These are phyloP conservation scores for Penicillium silybi DNA, from an alignment of 495 filamentous ascomycete species.

Conservation along the genomic window DNA sequence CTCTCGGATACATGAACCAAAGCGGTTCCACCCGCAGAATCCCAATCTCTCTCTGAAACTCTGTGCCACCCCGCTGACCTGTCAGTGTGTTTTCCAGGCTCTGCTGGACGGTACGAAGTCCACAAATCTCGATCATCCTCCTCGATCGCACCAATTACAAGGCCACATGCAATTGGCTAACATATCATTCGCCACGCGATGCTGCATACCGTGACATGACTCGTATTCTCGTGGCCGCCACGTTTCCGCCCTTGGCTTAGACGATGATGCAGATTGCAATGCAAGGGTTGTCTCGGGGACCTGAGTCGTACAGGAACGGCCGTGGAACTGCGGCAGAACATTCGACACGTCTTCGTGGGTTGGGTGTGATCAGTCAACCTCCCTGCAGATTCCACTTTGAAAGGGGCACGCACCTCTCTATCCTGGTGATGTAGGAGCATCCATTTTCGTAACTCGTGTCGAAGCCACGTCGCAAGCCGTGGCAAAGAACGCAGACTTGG, in stretches of 20 bases:
- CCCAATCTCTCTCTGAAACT: background rate
- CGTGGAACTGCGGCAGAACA: constrained; percentile 20
- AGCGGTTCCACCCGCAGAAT: background rate
- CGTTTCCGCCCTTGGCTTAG: constrained; percentile 25
- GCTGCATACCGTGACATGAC: constrained; percentile 1
- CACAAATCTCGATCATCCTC: background rate
- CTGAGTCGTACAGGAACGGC: constrained; percentile 11
- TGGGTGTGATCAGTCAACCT: background rate
- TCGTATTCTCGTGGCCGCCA: constrained; percentile 42
- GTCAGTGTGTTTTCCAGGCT: constrained; percentile 1
- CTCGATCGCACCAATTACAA: constrained; percentile 8
- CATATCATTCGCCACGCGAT: constrained; percentile 17
- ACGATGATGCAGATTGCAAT: background rate
- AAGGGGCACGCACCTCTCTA: too few relatives aligned
- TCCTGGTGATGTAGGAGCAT: too few relatives aligned
- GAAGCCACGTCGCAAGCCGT: background rate
- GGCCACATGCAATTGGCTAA: background rate
- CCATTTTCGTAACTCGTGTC: background rate
- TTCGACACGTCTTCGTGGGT: constrained; percentile 5
- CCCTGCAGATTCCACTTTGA: background rate
- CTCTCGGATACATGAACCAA: background rate
- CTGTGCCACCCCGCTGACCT: constrained; percentile 4
- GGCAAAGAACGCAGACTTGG: background rate
- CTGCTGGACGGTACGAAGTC: background rate
- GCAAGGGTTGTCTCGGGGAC: background rate